Conservation (phyloP, 169 alveolate genomes). For the Babesia sp. region DNA sequence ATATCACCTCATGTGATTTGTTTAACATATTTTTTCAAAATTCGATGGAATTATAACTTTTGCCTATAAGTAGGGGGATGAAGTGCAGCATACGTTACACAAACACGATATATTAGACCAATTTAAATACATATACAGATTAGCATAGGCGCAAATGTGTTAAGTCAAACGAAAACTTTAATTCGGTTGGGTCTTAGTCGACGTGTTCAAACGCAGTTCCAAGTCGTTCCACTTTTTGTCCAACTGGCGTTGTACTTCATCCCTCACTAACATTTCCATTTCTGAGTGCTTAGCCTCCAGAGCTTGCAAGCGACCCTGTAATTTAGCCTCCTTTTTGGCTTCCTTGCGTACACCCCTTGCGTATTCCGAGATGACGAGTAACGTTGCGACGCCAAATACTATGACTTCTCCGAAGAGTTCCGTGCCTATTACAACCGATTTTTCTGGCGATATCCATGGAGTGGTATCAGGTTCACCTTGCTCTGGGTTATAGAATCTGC, state of each 20-base stretch:
- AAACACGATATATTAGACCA: too few species aligned
- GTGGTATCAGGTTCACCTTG: constrained; percentile 60
- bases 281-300: constrained; percentile 61
- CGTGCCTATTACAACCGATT: constrained; percentile 78
- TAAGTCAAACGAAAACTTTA: too few species aligned
- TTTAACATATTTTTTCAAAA: too few species aligned
- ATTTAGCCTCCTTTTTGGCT: constrained; percentile 69
- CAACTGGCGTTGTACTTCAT: constrained; percentile 69
- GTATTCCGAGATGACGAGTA: constrained; percentile 73
- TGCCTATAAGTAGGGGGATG: too few species aligned
- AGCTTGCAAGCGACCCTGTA: constrained; percentile 63
- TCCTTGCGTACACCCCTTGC: constrained; percentile 73
- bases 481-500: constrained; percentile 70
- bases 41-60: too few species aligned
- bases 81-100: too few species aligned
- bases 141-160: too few species aligned
- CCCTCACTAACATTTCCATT: constrained; percentile 56
- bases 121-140: too few species aligned
- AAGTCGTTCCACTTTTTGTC: constrained; percentile 42
- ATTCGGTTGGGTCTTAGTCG: not conserved
- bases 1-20: too few species aligned
- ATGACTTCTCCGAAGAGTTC: constrained; percentile 75
- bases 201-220: not conserved
- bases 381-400: constrained; percentile 71
- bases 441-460: constrained; percentile 69